A percentile compares a stretch with the other conserved stretches of the same genome.
Evolutionary conservation across 176 grass and related monocot genomes (phyloP).

Genomic region (Stipa capillata): DNA sequence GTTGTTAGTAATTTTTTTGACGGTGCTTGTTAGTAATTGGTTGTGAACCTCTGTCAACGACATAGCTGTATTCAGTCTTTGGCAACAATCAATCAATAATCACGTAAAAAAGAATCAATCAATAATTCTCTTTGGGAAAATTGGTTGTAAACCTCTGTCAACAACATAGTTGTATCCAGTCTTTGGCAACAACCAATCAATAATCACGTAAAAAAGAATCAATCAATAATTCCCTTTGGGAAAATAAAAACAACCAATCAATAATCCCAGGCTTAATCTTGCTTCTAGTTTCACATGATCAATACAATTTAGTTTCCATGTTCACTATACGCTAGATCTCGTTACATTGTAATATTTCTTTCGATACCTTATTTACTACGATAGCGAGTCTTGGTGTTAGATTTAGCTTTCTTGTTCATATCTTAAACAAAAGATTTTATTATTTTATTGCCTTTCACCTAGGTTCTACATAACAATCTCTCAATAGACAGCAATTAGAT

Average conservation of each 20-base stretch:
- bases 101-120: neutral
- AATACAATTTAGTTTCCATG: neutral
- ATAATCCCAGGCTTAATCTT: neutral
- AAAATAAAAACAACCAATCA: neutral
- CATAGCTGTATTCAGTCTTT: neutral
- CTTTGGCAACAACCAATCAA: neutral
- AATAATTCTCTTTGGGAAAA: neutral
- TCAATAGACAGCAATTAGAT: neutral
- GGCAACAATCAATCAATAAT: neutral
- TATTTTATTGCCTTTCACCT: slow-evolving; percentile 15
- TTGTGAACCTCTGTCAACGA: neutral
- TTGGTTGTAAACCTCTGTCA: neutral
- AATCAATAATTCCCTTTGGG: neutral
- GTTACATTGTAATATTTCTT: neutral
- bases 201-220: neutral
- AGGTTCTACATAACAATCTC: neutral
- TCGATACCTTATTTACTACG: neutral
- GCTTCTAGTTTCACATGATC: neutral
- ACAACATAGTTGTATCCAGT: neutral
- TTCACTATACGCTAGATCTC: no score
- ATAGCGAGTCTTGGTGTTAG: neutral
- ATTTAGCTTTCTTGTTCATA: neutral
- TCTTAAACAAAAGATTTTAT: neutral
- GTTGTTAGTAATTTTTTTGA: no score
- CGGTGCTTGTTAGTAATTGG: neutral